Evolutionary conservation across 2,329 filamentous ascomycete species (phyloP).

Genomic region (Diaporthe citriasiana): DNA sequence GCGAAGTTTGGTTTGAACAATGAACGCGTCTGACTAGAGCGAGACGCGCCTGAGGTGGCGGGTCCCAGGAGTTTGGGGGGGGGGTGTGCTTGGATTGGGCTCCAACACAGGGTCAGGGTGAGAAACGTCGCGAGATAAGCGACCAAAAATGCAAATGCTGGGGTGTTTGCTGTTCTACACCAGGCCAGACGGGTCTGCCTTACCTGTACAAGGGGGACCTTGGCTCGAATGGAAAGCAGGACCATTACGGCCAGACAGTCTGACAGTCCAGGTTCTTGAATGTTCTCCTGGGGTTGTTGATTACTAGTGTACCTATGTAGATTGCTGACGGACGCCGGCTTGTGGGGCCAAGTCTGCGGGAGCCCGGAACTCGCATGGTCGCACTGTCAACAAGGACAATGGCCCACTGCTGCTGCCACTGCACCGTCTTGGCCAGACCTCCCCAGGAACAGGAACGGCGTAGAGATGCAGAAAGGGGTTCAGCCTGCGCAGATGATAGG

Average conservation of each 20-base stretch:
- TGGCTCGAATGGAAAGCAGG: background rate
- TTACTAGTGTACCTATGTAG: too few relatives aligned
- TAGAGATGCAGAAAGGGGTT: background rate
- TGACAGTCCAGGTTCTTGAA: background rate
- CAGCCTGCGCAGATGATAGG: background rate
- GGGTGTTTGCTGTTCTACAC: too few relatives aligned
- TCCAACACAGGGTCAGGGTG: background rate
- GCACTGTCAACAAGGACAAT: background rate
- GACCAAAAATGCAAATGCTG: background rate
- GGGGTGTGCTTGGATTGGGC: background rate
- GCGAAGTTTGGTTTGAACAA: background rate
- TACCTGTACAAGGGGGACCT: background rate
- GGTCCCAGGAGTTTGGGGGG: too few relatives aligned
- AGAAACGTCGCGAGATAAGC: background rate
- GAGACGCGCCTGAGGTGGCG: slow-evolving; percentile 2
- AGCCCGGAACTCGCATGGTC: slow-evolving; percentile 17
- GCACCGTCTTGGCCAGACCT: slow-evolving; percentile 11
- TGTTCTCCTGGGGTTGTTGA: background rate
- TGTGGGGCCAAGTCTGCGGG: background rate
- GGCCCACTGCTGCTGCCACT: slow-evolving; percentile 20
- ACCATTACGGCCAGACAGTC: background rate
- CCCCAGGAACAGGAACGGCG: background rate
- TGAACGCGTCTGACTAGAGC: slow-evolving; percentile 5
- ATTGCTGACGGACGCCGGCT: background rate
- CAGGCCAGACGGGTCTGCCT: too few relatives aligned